Evolutionary conservation across 345 rosid genomes (phyloP), one percentile per base, ranked within the genome.

Genomic region (Bruguiera parviflora): DNA sequence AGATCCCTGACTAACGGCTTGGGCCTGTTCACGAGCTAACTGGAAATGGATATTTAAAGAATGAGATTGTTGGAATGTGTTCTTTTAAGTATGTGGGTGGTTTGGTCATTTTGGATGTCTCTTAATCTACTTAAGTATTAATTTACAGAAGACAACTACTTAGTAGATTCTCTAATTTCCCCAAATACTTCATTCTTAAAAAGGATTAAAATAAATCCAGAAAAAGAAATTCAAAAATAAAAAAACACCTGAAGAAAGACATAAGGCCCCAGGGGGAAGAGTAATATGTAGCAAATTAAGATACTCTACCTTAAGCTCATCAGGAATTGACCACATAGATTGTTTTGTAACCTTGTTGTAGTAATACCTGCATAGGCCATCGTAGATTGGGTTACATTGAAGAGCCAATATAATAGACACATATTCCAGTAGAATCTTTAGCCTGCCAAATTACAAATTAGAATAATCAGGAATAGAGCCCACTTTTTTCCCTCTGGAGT

Each of bases 321-420:
- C 98, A 16, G 96, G 99, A 32, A 95, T 85, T 67, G 99, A 76
- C 99, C 99, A 95, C 84, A 90, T 89, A 51, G 99, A 95, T 75
- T 90, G 87, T 75, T 90, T 92, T 47, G 99, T 89, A 69, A 84
- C 81, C 88, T 95, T 95, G 83, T 95, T 92, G 79, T 92, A 89
- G 73, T 92, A 95, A 78, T 95, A 95, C 77, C 99, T 95, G 85
- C 70, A 71, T 58, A 76, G 73, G 51, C 24, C 49, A 74, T 61
- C 53, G 43, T 10, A 39, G 31, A 46, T 47, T 66, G 43, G 39
- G 49, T 11, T 29, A 55, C 31, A 1, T 22, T 10, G 31, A 5
- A 25, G 29, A 56, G 28, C 13, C 1, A 56, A 10, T 15, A 3
- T 6, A 56, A 56, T 10, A 10, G 28, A 11, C 0, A 24, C 59